Conservation (phyloP, 2,329 filamentous ascomycete species). For the Trichoderma citrinoviride region DNA sequence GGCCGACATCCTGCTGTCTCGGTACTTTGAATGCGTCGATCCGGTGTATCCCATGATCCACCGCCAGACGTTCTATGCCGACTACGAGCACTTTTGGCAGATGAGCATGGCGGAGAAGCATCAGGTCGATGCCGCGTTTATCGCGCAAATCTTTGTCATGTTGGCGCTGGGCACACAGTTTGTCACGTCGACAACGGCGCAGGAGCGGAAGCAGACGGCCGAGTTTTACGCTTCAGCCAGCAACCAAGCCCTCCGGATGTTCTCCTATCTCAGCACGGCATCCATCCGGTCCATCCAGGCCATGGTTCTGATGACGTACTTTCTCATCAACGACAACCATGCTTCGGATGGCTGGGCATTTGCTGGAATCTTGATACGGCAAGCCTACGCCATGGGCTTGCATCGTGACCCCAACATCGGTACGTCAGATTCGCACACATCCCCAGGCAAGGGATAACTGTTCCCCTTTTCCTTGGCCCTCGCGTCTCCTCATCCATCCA, state of each 20-base stretch:
- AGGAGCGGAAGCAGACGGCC: slow-evolving; percentile 69
- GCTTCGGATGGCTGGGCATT: slow-evolving; percentile 81
- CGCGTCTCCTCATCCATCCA: background rate
- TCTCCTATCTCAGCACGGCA: slow-evolving; percentile 72
- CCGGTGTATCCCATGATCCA: slow-evolving; percentile 81
- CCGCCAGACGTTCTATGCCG: slow-evolving; percentile 69
- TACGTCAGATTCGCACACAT: slow-evolving; percentile 31
- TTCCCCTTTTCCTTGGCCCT: background rate
- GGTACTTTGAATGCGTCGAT: slow-evolving; percentile 70
- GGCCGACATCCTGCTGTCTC: slow-evolving; percentile 64
- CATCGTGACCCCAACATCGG: slow-evolving; percentile 76
- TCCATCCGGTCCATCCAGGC: slow-evolving; percentile 72
- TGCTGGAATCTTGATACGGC: slow-evolving; percentile 71
- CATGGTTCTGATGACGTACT: slow-evolving; percentile 78
- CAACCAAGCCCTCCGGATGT: slow-evolving; percentile 72
- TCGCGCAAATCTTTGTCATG: slow-evolving; percentile 73
- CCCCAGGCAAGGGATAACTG: background rate
- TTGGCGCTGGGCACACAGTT: slow-evolving; percentile 78
- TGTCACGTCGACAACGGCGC: slow-evolving; percentile 56
- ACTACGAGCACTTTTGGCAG: slow-evolving; percentile 77
- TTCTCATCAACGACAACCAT: slow-evolving; percentile 83
- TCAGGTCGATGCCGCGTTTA: slow-evolving; percentile 62
- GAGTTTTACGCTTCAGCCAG: slow-evolving; percentile 80
- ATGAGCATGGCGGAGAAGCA: slow-evolving; percentile 56
- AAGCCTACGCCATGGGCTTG: slow-evolving; percentile 78